These are phyloP conservation scores for Paramecium octaurelia DNA, from an alignment of 73 alveolate genomes.

Conservation along the genomic window DNA sequence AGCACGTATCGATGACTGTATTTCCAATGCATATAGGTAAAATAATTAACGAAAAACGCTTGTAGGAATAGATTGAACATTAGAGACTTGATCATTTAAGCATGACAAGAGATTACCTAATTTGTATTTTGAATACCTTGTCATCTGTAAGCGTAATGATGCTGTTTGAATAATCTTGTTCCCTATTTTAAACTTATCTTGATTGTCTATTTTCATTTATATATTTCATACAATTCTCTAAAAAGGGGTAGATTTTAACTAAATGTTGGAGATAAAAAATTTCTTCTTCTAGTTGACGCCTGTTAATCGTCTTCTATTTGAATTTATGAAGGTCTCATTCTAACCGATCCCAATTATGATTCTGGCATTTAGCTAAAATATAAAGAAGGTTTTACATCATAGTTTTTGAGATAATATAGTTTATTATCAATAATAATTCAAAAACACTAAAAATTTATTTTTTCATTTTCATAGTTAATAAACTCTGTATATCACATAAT, in stretches of 20 bases:
- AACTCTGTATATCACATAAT: not conserved
- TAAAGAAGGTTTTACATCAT: not conserved
- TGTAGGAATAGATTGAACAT: not conserved
- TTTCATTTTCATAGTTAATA: not conserved
- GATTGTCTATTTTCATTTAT: not conserved
- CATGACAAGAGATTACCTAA: constrained; percentile 37
- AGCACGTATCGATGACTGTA: constrained; percentile 42
- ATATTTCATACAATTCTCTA: not conserved
- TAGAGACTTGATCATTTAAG: constrained; percentile 5
- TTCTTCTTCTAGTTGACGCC: constrained; percentile 27
- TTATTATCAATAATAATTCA: not conserved
- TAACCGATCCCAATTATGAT: constrained; percentile 42
- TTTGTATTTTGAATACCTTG: not conserved
- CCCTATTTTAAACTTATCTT: not conserved
- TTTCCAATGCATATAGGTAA: constrained; percentile 45
- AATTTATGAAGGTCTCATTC: constrained; percentile 44
- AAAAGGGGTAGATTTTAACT: constrained; percentile 17
- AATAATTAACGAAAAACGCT: not conserved
- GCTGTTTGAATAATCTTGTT: not conserved
- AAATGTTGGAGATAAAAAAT: constrained; percentile 32
- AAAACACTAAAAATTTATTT: not conserved
- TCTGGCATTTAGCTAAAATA: constrained; percentile 19
- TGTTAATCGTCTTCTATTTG: constrained; percentile 23
- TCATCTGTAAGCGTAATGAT: constrained; percentile 12
- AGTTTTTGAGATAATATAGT: not conserved